These are phyloP conservation scores for Escovopsis sp. DNA, from an alignment of 2,329 filamentous ascomycete genomes.

Conservation along the genomic window DNA sequence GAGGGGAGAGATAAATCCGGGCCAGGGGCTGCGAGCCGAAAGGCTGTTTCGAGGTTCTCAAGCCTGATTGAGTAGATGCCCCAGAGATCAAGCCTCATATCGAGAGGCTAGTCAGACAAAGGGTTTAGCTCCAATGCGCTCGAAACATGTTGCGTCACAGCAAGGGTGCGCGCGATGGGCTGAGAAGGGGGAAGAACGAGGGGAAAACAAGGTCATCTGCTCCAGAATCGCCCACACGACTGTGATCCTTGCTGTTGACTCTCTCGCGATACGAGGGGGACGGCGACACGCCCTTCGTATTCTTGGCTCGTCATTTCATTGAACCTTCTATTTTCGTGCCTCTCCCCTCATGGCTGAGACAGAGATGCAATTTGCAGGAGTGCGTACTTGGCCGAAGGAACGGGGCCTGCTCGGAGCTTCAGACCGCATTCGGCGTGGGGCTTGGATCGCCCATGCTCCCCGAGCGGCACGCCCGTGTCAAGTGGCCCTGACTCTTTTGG, in stretches of 20 bases:
- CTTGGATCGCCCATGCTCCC: background rate
- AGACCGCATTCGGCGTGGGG: background rate
- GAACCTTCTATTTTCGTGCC: background rate
- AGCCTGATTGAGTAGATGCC: background rate
- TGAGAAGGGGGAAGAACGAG: slow-evolving; percentile 1
- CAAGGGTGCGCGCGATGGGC: slow-evolving; percentile 4
- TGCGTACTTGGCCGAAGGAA: background rate
- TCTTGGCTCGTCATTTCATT: background rate
- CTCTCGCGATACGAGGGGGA: slow-evolving; percentile 2
- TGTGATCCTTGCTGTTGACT: background rate
- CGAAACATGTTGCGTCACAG: slow-evolving; percentile 3
- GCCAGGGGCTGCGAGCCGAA: too few relatives aligned
- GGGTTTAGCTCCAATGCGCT: slow-evolving; percentile 1
- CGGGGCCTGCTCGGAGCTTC: background rate
- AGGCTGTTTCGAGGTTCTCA: background rate
- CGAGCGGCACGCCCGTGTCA: too few relatives aligned
- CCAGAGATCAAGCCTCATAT: too few relatives aligned
- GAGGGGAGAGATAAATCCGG: background rate
- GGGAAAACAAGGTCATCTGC: slow-evolving; percentile 3
- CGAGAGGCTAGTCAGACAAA: slow-evolving; percentile 3
- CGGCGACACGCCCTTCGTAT: slow-evolving; percentile 1
- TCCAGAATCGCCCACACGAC: slow-evolving; percentile 3
- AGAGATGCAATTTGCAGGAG: background rate
- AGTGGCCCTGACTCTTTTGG: background rate
- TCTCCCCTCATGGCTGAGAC: background rate